phyloP scores from a whole-genome alignment of 2,329 filamentous ascomycete genomes.

The Fusarium bactridioides region DNA sequence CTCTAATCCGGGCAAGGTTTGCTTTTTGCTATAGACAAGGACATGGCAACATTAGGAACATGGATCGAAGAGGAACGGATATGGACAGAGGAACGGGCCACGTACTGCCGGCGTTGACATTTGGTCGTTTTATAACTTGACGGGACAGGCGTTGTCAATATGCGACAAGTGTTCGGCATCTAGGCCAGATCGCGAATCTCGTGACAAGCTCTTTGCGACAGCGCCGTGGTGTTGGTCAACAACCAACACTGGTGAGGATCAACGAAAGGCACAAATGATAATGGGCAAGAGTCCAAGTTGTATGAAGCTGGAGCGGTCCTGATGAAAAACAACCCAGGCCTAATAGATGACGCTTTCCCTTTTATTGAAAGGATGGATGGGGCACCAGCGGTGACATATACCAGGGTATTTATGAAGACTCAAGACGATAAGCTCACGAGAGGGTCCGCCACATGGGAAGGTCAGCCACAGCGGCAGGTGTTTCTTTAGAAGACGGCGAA shows the following conservation, averaged over 20 bases:
- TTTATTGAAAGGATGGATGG: constrained; percentile 37
- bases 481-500: constrained; percentile 31
- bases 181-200: constrained; percentile 25
- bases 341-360: constrained; percentile 36
- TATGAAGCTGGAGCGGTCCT: constrained; percentile 23
- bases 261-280: constrained; percentile 8
- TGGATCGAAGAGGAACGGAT: constrained; percentile 5
- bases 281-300: constrained; percentile 15
- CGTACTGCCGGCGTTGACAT: constrained; percentile 46
- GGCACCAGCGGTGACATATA: constrained; percentile 31
- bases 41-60: constrained; percentile 27
- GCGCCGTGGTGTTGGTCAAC: constrained; percentile 6
- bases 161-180: constrained; percentile 32
- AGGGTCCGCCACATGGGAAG: constrained; percentile 29
- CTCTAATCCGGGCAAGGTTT: constrained; percentile 67
- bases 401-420: constrained; percentile 30
- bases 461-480: constrained; percentile 33
- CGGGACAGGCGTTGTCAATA: constrained; percentile 11
- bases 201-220: constrained; percentile 13
- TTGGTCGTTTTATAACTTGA: constrained; percentile 39
- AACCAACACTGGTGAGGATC: constrained; percentile 9
- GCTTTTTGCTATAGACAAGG: constrained; percentile 46
- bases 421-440: constrained; percentile 28
- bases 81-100: constrained; percentile 17
- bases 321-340: constrained; percentile 23